Conservation (phyloP, 2,329 filamentous ascomycete genomes). For the Stromatinia cepivora region DNA sequence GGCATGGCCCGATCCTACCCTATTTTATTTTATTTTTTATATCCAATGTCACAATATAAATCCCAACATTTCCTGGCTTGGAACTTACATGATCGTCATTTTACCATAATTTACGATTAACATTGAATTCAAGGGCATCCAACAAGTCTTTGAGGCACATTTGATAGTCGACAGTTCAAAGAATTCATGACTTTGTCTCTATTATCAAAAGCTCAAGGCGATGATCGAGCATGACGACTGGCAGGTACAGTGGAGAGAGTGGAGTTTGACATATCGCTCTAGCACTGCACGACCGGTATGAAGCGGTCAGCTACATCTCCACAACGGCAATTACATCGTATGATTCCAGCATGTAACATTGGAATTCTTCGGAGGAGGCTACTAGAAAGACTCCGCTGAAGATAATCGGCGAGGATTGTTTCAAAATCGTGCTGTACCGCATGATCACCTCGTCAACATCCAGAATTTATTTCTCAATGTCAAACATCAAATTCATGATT, state of each 20-base stretch:
- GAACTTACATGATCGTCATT: background rate
- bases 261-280: constrained; percentile 3
- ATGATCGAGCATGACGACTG: background rate
- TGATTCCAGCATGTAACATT: background rate
- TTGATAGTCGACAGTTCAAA: background rate
- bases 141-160: background rate
- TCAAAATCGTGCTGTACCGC: background rate
- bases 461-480: background rate
- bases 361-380: background rate
- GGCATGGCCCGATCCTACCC: background rate
- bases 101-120: background rate
- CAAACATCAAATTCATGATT: background rate
- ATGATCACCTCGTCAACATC: constrained; percentile 5
- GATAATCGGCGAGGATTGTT: constrained; percentile 4
- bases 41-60: background rate
- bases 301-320: background rate
- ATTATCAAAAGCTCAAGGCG: background rate
- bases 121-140: background rate
- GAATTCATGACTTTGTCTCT: background rate
- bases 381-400: background rate
- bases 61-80: background rate
- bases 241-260: background rate
- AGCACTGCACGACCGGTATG: background rate
- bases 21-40: background rate
- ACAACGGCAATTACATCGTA: background rate